Percentiles rank a stretch among this genome's conserved stretches.
Conservation (phyloP, 306 rosid genomes). For the Fragaria vesca region DNA sequence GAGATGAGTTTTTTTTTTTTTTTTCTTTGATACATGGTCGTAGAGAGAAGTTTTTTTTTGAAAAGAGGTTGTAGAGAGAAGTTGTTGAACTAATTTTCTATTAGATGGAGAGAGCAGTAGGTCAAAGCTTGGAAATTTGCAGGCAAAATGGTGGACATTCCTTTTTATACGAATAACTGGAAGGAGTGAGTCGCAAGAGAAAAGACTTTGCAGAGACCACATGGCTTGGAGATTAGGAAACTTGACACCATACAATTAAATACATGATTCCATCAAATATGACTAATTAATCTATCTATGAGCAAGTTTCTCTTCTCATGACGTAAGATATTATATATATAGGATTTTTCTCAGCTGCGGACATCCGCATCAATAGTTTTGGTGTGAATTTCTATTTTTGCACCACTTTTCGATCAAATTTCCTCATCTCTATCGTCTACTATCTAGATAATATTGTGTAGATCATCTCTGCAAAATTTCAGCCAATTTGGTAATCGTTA, state of each 20-base stretch:
- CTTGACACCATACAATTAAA: not conserved
- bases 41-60: not conserved
- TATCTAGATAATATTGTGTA: no score
- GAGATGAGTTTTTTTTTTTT: not conserved
- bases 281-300: no score
- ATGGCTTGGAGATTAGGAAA: not conserved
- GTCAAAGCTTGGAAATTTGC: conserved; percentile 17
- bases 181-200: not conserved
- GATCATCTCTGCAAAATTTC: no score
- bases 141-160: conserved; percentile 8
- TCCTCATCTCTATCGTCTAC: no score
- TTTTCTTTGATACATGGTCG: not conserved
- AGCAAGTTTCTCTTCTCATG: not conserved
- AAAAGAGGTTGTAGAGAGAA: not conserved
- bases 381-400: no score
- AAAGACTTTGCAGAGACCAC: not conserved
- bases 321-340: not conserved
- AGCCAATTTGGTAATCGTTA: no score
- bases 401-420: no score
- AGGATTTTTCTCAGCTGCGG: no score
- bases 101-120: not conserved
- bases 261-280: not conserved
- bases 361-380: accelerated
- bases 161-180: not conserved
- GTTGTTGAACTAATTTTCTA: conserved; percentile 5